Conservation (phyloP, 2,329 filamentous ascomycete species). For the Dothidotthia symphoricarpi region DNA sequence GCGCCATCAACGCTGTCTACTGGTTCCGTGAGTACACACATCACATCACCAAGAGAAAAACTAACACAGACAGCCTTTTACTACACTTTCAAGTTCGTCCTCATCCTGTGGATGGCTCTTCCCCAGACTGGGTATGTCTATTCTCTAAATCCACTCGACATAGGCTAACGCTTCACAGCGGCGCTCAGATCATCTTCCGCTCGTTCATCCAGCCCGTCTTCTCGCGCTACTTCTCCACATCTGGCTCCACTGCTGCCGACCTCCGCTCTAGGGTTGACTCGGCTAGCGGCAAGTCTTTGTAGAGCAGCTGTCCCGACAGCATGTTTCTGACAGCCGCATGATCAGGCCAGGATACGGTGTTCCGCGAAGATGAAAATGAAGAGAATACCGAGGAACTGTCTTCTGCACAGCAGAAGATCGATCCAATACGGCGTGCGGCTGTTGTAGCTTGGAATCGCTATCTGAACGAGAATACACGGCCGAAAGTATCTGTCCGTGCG, state of each 20-base stretch:
- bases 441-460: slow-evolving; percentile 28
- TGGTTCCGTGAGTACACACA: slow-evolving; percentile 64
- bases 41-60: background rate
- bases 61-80: slow-evolving; percentile 69
- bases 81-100: slow-evolving; percentile 98
- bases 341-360: slow-evolving; percentile 15
- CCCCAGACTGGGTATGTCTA: slow-evolving; percentile 80
- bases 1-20: slow-evolving; percentile 79
- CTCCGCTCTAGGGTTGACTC: slow-evolving; percentile 85
- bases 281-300: slow-evolving; percentile 48
- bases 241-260: slow-evolving; percentile 75
- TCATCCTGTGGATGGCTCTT: slow-evolving; percentile 96
- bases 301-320: slow-evolving; percentile 16
- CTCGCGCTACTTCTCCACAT: slow-evolving; percentile 78
- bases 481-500: slow-evolving; percentile 17
- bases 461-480: slow-evolving; percentile 21
- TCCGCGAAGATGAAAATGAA: background rate
- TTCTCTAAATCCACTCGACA: too few species aligned
- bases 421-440: slow-evolving; percentile 26
- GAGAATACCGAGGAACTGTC: slow-evolving; percentile 3
- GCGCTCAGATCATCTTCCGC: slow-evolving; percentile 94
- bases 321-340: slow-evolving; percentile 33
- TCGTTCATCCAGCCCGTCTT: slow-evolving; percentile 91
- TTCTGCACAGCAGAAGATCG: slow-evolving; percentile 10
- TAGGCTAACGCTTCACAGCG: slow-evolving; percentile 55